phyloP scores from a whole-genome alignment of 1,139 yeast genomes.

The Candida albicans region DNA sequence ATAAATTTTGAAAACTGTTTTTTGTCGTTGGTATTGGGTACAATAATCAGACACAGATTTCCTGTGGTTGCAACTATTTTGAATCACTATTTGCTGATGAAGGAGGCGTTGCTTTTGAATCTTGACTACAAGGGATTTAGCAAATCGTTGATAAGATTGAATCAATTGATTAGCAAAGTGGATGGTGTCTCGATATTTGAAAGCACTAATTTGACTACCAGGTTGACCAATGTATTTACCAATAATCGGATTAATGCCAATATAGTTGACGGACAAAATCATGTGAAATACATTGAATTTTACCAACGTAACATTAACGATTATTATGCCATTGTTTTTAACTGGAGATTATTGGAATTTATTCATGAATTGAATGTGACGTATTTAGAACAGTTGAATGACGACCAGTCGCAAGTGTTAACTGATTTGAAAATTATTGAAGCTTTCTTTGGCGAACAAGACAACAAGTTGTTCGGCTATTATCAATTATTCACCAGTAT shows the following conservation, averaged over 20 bases:
- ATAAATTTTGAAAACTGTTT: constrained; percentile 39
- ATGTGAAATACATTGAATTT: constrained; percentile 33
- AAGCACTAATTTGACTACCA: constrained; percentile 25
- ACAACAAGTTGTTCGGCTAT: constrained; percentile 18
- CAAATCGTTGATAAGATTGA: constrained; percentile 24
- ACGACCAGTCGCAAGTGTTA: constrained; percentile 18
- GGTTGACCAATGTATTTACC: constrained; percentile 30
- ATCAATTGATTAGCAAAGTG: constrained; percentile 29
- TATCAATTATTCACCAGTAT: constrained; percentile 32
- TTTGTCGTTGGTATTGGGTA: constrained; percentile 33
- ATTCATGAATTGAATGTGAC: constrained; percentile 32
- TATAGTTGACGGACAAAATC: constrained; percentile 29
- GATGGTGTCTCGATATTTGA: constrained; percentile 38
- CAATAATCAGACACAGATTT: constrained; percentile 23
- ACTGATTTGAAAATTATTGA: constrained; percentile 27
- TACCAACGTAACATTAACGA: constrained; percentile 22
- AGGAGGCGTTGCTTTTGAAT: constrained; percentile 29
- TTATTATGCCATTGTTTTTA: constrained; percentile 28
- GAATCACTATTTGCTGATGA: constrained; percentile 26
- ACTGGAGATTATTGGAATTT: constrained; percentile 43
- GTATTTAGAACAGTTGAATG: constrained; percentile 26
- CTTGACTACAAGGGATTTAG: constrained; percentile 33
- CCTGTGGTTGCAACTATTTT: constrained; percentile 24
- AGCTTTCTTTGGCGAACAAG: constrained; percentile 16
- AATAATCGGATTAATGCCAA: constrained; percentile 25